Base-by-base conservation (phyloP, 768 basidiomycete genomes). In the Pisolithus microcarpus region DNA sequence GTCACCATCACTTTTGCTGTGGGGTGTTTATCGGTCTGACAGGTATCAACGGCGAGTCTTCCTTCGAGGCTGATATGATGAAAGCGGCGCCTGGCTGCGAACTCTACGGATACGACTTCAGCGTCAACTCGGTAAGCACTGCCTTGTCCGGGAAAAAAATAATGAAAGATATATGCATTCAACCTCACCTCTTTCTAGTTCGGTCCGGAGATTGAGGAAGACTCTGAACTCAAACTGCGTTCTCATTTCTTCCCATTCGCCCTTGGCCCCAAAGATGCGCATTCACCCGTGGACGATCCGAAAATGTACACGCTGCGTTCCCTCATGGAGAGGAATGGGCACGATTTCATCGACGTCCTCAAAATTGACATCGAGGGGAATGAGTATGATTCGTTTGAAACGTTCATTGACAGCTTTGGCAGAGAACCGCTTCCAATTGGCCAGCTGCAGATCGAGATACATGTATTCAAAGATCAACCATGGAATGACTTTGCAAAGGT, bases 291-390 rank as follows among this genome's bases (percentile, higher is more conserved):
- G 6, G 79, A 79, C 50, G 53, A 72, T 9, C 72, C 70, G 13
- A 76, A 77, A 53, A 77, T 77, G 71, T 86, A 79, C 63, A 85
- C 82, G 3, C 70, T 87, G 11, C 74, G 78, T 28, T 75, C 72
- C 16, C 65, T 87, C 48, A 82, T 88, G 83, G 67, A 74, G 50
- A 63, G 71, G 61, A 87, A 88, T 51, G 81, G 79, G 15, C 86
- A 88, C 58, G 68, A 66, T 18, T 81, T 81, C 56, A 81, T 87
- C 49, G 85, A 88, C 56, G 75, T 88, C 55, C 75, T 86, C 51
- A 83, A 86, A 64, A 68, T 88, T 47, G 86, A 88, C 62, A 76
- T 85, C 24, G 85, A 88, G 58, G 76, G 80, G 38, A 75, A 74
- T 64, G 85, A 88, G 57, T 87, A 82, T 61, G 74, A 78, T 43